Base-by-base conservation (phyloP, 2,329 filamentous ascomycete species). In the Cryphonectria carpinicola region DNA sequence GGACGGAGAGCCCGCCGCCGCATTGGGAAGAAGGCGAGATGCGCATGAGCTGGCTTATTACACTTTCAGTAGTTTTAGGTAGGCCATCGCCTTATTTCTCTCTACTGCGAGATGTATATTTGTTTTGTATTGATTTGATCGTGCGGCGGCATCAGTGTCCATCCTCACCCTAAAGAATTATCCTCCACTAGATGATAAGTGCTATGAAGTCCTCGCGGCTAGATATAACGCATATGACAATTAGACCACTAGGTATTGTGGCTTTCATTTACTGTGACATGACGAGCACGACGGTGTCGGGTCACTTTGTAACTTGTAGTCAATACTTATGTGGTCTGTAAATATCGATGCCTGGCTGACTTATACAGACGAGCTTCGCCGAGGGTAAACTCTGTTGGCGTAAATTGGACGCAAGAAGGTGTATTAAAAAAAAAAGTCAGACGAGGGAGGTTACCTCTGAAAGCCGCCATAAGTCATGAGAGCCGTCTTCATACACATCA, bases 401-500 rank as follows among this genome's bases (percentile, higher is more conserved):
- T 19, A 61, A 1, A 2, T n/a, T 19, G 19, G 54, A 60, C 4
- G 32, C n/a, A 6, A n/a, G 46, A 56, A 60, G 22, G 22, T 4
- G 19, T 14, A 66, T 54, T 11, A 11, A 22, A 37, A 41, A 22
- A 0, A 32, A 3, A 32, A 32, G 17, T 22, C 17, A 49, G 6
- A 49, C 6, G 43, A 49, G 43, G 19, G 17, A 46, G 4, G 32
- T 46, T 41, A 52, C 60, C 49, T 66, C 52, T 62, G 54, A 37
- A 72, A 63, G 49, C 68, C 66, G 28, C 65, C 66, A 56, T 39
- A 65, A 65, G 61, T 52, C 65, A 72, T 61, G 54, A 43, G 67
- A 65, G 61, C 68, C 68, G 52, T 70, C 6, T 66, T 68, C 46
- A 67, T 70, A 62, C 67, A 41, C 70, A 67, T 67, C 52, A 68